Conservation (phyloP, 2,329 filamentous ascomycete species). For the Biscogniauxia mediterranea region DNA sequence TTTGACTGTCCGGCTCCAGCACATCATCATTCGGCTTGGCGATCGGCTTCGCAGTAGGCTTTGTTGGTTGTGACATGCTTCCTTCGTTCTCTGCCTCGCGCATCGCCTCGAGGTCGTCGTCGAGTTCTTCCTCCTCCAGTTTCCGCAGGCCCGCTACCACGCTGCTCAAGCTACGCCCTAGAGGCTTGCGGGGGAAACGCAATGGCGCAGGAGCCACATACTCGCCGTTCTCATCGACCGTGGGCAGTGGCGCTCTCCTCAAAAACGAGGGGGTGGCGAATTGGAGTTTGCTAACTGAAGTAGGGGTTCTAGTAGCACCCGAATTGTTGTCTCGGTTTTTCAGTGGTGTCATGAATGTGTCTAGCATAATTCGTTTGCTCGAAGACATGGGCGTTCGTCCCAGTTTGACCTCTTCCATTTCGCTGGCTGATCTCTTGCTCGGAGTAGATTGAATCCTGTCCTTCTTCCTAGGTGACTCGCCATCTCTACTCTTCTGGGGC, state of each 20-base stretch:
- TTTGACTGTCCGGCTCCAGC: constrained; percentile 45
- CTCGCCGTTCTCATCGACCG: constrained; percentile 55
- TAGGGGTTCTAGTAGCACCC: constrained; percentile 43
- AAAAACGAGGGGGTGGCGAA: constrained; percentile 73
- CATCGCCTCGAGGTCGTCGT: constrained; percentile 73
- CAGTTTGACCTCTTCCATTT: constrained; percentile 35
- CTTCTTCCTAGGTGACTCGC: constrained; percentile 38
- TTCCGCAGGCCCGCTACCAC: constrained; percentile 70
- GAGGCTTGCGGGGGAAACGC: constrained; percentile 55
- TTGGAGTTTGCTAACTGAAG: constrained; percentile 52
- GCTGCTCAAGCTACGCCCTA: constrained; percentile 70
- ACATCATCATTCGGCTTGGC: constrained; percentile 33
- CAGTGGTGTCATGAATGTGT: constrained; percentile 65
- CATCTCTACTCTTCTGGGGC: constrained; percentile 44
- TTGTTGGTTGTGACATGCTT: constrained; percentile 11
- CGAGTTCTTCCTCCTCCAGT: constrained; percentile 66
- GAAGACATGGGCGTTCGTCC: constrained; percentile 52
- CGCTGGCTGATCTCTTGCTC: constrained; percentile 38
- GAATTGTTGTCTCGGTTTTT: constrained; percentile 45
- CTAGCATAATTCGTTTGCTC: constrained; percentile 60
- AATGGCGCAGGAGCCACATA: constrained; percentile 49
- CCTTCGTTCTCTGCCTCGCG: constrained; percentile 63
- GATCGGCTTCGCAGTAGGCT: constrained; percentile 16
- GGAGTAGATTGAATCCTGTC: constrained; percentile 42
- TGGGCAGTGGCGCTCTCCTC: constrained; percentile 49